Evolutionary conservation across 225 moss, liverwort and hornwort species (phyloP).

Genomic region (Physcomitrellopsis africana): DNA sequence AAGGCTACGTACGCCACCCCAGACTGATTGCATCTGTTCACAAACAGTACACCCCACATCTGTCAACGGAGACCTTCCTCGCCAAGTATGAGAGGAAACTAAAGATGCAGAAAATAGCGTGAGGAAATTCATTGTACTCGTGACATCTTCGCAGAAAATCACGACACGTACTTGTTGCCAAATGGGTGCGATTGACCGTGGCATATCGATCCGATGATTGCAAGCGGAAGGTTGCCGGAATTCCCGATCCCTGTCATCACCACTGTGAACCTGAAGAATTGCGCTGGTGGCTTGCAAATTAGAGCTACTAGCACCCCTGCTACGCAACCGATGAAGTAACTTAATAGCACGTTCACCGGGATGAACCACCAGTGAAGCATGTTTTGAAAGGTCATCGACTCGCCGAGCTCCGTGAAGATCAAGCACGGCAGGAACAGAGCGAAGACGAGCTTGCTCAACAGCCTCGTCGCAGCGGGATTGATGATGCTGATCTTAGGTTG

Average conservation of each 20-base stretch:
- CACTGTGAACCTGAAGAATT: constrained; percentile 76
- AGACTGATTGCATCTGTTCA: constrained; percentile 53
- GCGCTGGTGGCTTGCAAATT: constrained; percentile 76
- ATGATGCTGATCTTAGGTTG: constrained; percentile 67
- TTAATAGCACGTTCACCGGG: constrained; percentile 81
- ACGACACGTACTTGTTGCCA: constrained; percentile 49
- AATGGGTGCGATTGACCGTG: constrained; percentile 79
- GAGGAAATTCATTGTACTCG: too few relatives aligned
- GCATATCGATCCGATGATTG: constrained; percentile 86
- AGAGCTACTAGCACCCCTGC: constrained; percentile 78
- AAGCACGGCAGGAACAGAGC: constrained; percentile 92
- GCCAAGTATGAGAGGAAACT: too few relatives aligned
- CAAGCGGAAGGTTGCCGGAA: constrained; percentile 82
- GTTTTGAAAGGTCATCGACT: constrained; percentile 72
- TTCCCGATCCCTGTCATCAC: constrained; percentile 96
- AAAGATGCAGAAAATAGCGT: too few relatives aligned
- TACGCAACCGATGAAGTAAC: constrained; percentile 70
- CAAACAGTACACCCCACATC: not conserved
- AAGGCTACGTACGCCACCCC: constrained; percentile 76
- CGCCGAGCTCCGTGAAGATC: constrained; percentile 93
- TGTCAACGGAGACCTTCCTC: too few relatives aligned
- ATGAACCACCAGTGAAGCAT: constrained; percentile 97
- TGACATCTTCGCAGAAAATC: not conserved
- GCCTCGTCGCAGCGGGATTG: constrained; percentile 63
- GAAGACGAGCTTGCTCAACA: constrained; percentile 95